These are phyloP conservation scores for Naegleria lovaniensis DNA, from an alignment of 208 protist species.

Conservation along the genomic window DNA sequence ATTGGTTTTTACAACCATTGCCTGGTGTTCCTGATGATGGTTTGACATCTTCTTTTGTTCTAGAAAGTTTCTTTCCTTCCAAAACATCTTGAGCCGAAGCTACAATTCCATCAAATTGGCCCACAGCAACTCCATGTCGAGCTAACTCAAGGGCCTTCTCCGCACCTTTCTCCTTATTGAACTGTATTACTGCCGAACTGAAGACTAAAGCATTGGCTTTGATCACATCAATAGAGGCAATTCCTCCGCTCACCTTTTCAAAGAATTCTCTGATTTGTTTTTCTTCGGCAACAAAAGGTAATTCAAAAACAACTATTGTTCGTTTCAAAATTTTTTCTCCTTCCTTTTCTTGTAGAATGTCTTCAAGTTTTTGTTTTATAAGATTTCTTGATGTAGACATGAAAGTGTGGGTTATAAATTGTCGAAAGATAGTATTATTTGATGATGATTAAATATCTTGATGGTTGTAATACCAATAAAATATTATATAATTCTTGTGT, in stretches of 20 bases:
- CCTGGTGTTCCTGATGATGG: neutral
- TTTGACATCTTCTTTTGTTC: neutral
- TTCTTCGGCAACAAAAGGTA: slow-evolving; percentile 25
- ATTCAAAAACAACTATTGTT: slow-evolving; percentile 17
- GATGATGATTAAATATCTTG: too few species aligned
- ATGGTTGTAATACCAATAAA: too few species aligned
- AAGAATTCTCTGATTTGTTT: neutral
- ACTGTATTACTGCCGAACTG: neutral
- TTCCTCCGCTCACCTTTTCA: neutral
- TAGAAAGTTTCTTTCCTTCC: neutral
- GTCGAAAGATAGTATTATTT: too few species aligned
- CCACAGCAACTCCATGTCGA: neutral
- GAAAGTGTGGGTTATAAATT: too few species aligned
- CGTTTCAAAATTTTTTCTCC: neutral
- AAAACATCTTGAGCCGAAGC: neutral
- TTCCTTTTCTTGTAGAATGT: neutral
- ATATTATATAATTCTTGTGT: too few species aligned
- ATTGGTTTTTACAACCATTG: neutral
- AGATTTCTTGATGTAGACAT: neutral
- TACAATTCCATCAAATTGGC: neutral
- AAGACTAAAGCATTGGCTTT: neutral
- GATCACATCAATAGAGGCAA: neutral
- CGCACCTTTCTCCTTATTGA: neutral
- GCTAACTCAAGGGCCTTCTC: neutral
- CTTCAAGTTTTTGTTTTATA: slow-evolving; percentile 1